Base-by-base conservation (phyloP, 2,329 filamentous ascomycete species). In the Hypoxylon sp. region DNA sequence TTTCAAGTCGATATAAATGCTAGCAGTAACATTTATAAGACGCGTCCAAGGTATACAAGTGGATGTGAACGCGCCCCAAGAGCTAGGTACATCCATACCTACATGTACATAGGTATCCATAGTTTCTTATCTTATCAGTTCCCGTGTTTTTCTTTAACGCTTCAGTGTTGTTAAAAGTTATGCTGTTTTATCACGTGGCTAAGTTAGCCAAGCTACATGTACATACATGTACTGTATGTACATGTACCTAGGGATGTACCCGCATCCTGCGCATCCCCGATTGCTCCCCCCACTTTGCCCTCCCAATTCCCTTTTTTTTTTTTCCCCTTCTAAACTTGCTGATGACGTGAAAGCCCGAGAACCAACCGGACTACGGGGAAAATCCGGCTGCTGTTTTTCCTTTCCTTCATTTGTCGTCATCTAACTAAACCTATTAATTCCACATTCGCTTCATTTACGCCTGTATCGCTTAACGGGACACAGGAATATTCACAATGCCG, bases 401-500 rank as follows among this genome's bases (percentile, higher is more conserved):
- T n/a, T 54, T 33, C n/a, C 26, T 59, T 52, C 22, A 58, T 44
- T 55, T 26, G 19, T 60, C 51, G 31, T 29, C 33, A 19, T 52
- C 35, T 24, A 48, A 24, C 39, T 59, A 51, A 11, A 31, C 47
- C 22, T n/a, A 22, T 19, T 10, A 50, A n/a, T 3, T 35, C 35
- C 42, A 55, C 59, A 35, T 24, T 33, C 35, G 24, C 26, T 31
- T 17, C 54, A 6, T 42, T 64, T 31, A 58, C 11, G 8, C n/a
- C 50, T 39, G 33, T 39, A 42, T 44, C 39, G 9, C 47, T 44
- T 53, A 31, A 24, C 35, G 6, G 35, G 29, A 22, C 19, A 37
- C 19, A 44, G 11, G 29, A 47, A 29, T 55, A 31, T 44, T 44
- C 44, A 69, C 13, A 51, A 76, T 77, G 74, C 72, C 74, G 10